Base-by-base conservation (phyloP, 495 filamentous ascomycete genomes). In the Tuber indicum region DNA sequence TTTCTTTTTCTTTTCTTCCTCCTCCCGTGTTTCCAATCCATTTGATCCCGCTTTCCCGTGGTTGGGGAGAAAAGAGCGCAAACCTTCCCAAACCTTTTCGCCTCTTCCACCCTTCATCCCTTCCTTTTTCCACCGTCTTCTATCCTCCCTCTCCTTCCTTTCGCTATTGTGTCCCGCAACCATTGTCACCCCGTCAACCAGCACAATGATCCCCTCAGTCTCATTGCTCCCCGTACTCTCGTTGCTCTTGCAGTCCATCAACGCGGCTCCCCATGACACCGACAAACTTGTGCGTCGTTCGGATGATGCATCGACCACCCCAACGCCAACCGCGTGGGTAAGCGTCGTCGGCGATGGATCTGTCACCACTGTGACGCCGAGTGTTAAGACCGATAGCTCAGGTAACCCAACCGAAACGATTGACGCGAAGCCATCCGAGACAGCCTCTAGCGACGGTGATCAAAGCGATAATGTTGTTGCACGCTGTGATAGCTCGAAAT, bases 401-500 rank as follows among this genome's bases (percentile, higher is more conserved):
- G 78, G 78, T 17, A 49, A 75, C 9, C 26, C 42, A 36, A 80
- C 77, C 4, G 3, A 66, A 66, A 80, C 78, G 10, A 52, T 81
- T 39, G 46, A 77, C 41, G 69, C 70, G 9, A 43, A 46, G 49
- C 79, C 79, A 39, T 72, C 71, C 36, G 39, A 46, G 23, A 81
- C 78, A 2, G 78, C 62, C 26, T 73, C 76, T 21, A 44, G 74
- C 9, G 19, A 32, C 1, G 39, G n/a, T 42, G 47, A 45, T 19
- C 45, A 44, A 17, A 42, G 39, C 19, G 12, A 74, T 14, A 75
- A 81, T 47, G 66, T 81, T 8, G 49, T 49, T n/a, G 75, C 78
- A 0, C 46, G 70, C 32, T 81, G 78, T 58, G 75, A 81, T 32
- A 81, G 75, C 70, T 19, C 72, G 39, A 77, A 78, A 43, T 78